Base-by-base conservation (phyloP, 1,284 basidiomycete genomes). In the Irpex lacteus region DNA sequence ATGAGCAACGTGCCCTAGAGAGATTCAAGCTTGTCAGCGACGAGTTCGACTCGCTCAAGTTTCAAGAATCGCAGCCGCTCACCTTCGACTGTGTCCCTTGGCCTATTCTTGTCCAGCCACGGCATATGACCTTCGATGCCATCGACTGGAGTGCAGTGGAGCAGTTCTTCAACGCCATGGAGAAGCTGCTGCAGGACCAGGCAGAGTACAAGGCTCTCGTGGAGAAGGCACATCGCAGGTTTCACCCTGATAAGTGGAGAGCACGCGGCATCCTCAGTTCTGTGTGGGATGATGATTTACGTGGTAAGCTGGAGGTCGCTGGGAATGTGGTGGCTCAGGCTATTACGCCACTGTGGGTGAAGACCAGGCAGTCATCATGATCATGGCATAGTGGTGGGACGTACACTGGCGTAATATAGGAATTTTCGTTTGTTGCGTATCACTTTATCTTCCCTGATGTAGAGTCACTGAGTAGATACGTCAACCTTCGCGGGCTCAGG, bases 141-240 rank as follows among this genome's bases (percentile, higher is more conserved):
- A 54, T 65, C 55, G 63, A 65, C 5, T 65, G 63, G 63, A 19
- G 50, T 18, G 60, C 32, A 34, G 60, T 65, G 18, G 63, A 65
- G 49, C 44, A 53, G 32, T 65, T 65, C 60, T 65, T 65, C 56
- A 47, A 15, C 4, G 63, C 55, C 15, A 38, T 49, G 54, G 59
- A 55, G 34, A 54, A 49, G 13, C 34, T 53, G 1, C 5, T 47
- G 37, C 32, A 54, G 11, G 53, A 44, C 13, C 18, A 37, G 19
- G 15, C 19, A 3, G 63, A 62, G 44, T 65, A 61, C 26, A 61
- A 54, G 26, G 26, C 36, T 1, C 40, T 65, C 4, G 44, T 65
- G 6, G 60, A 65, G 50, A 65, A 65, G 47, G 54, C 54, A 2
- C 63, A 65, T 55, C 63, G 63, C 2, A 59, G 70, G 26, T 65